A percentile compares a stretch with the other conserved stretches of the same genome.
phyloP scores from a whole-genome alignment of 2,329 filamentous ascomycete genomes.

The Orbilia quercus region DNA sequence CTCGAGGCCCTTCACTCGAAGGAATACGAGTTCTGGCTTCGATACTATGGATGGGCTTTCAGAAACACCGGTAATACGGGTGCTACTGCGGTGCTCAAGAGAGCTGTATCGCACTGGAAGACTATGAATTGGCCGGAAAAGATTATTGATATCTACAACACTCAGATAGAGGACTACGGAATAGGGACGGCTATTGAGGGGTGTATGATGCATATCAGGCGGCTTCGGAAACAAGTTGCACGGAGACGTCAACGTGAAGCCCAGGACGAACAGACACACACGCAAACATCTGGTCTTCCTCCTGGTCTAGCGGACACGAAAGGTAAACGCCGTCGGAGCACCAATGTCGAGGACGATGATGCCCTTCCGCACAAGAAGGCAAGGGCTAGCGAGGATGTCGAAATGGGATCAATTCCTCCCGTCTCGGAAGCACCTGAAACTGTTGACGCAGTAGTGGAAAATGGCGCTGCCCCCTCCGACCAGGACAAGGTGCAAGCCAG shows the following conservation, averaged over 20 bases:
- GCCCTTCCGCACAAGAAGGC: constrained; percentile 75
- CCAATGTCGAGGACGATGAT: constrained; percentile 67
- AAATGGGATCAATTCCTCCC: constrained; percentile 59
- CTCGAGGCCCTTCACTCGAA: constrained; percentile 76
- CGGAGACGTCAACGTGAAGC: constrained; percentile 61
- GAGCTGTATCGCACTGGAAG: constrained; percentile 71
- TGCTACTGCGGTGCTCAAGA: constrained; percentile 77
- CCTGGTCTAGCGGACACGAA: constrained; percentile 21
- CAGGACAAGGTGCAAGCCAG: constrained; percentile 60
- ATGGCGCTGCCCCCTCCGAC: constrained; percentile 60
- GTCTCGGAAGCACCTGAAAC: constrained; percentile 61
- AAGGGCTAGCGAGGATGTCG: constrained; percentile 65
- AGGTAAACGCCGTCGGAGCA: constrained; percentile 59
- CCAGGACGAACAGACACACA: constrained; percentile 59
- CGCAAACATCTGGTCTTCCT: constrained; percentile 44
- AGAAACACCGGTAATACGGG: constrained; percentile 68
- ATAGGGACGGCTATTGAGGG: constrained; percentile 78
- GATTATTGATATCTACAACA: constrained; percentile 77
- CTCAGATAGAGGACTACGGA: constrained; percentile 91
- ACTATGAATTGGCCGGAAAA: constrained; percentile 81
- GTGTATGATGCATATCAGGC: constrained; percentile 78
- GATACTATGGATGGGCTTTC: constrained; percentile 93
- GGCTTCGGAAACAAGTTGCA: constrained; percentile 69
- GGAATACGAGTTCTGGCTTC: constrained; percentile 92
- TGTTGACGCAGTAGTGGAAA: constrained; percentile 63